Conservation (phyloP, 371 early-diverging fungal species). For the Haplosporangium sp. region DNA sequence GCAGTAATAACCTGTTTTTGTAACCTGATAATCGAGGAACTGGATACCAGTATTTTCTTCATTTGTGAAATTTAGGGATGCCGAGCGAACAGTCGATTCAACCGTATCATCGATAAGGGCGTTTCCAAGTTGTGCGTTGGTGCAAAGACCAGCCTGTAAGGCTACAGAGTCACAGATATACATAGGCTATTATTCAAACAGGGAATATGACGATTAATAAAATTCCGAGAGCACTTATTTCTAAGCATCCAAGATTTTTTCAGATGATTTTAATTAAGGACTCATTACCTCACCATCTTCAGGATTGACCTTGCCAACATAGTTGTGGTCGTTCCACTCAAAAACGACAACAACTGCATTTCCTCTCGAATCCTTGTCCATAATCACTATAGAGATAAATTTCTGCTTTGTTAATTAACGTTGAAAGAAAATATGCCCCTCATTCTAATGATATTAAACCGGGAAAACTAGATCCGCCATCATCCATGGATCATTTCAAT, state of each 20-base stretch:
- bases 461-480: neutral
- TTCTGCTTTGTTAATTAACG: neutral
- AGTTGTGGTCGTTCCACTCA: constrained; percentile 68
- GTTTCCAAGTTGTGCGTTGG: constrained; percentile 56
- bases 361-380: constrained; percentile 58
- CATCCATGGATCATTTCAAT: neutral
- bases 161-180: constrained; percentile 66
- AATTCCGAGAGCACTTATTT: neutral
- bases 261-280: neutral
- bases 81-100: constrained; percentile 58
- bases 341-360: constrained; percentile 64
- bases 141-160: constrained; percentile 61
- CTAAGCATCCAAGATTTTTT: neutral
- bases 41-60: constrained; percentile 27
- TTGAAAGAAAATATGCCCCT: neutral
- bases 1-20: constrained; percentile 82
- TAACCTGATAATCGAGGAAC: constrained; percentile 63
- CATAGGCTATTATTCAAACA: constrained; percentile 37
- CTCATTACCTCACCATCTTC: constrained; percentile 17
- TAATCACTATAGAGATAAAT: constrained; percentile 57
- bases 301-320: constrained; percentile 57
- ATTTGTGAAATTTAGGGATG: constrained; percentile 23
- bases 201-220: neutral
- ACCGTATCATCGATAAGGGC: constrained; percentile 57
- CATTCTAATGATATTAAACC: neutral